Evolutionary conservation across 1,284 basidiomycete species (phyloP).

Genomic region (Taiwanofungus camphoratus): DNA sequence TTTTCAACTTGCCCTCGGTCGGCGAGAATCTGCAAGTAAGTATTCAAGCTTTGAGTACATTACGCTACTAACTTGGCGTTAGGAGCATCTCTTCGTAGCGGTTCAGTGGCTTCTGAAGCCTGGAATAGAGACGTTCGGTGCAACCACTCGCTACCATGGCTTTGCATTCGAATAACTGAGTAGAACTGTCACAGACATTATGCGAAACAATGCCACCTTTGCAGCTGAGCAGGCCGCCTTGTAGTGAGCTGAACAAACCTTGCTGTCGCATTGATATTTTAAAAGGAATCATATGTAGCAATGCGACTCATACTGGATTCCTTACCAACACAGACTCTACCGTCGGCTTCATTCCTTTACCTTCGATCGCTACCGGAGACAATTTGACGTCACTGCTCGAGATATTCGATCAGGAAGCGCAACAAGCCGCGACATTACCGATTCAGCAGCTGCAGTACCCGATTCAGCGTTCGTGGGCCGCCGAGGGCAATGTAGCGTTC

Average conservation of each 20-base stretch:
- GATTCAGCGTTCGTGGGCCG: slow-evolving; percentile 8
- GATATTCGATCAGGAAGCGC: not conserved
- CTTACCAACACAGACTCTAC: slow-evolving; percentile 8
- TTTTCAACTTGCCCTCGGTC: slow-evolving; percentile 19
- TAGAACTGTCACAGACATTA: slow-evolving; percentile 7
- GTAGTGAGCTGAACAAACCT: slow-evolving; percentile 2
- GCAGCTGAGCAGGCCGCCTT: slow-evolving; percentile 4
- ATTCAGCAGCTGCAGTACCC: slow-evolving; percentile 3
- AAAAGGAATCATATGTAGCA: not conserved
- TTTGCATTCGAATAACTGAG: no score
- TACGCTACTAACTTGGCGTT: not conserved
- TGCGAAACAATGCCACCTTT: slow-evolving; percentile 10
- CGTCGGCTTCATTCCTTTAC: slow-evolving; percentile 6
- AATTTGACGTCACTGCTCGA: not conserved
- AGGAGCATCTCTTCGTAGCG: slow-evolving; percentile 3
- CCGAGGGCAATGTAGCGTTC: slow-evolving; percentile 3
- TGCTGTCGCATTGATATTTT: not conserved
- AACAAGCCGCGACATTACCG: not conserved
- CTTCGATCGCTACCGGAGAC: not conserved
- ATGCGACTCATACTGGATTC: slow-evolving; percentile 3
- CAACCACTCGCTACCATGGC: not conserved
- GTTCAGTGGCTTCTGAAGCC: slow-evolving; percentile 12
- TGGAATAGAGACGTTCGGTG: slow-evolving; percentile 10
- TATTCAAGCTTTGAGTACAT: not conserved
- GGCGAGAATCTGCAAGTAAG: slow-evolving; percentile 17